phyloP scores from a whole-genome alignment of 140 eudicot genomes.

The Artemisia princeps region DNA sequence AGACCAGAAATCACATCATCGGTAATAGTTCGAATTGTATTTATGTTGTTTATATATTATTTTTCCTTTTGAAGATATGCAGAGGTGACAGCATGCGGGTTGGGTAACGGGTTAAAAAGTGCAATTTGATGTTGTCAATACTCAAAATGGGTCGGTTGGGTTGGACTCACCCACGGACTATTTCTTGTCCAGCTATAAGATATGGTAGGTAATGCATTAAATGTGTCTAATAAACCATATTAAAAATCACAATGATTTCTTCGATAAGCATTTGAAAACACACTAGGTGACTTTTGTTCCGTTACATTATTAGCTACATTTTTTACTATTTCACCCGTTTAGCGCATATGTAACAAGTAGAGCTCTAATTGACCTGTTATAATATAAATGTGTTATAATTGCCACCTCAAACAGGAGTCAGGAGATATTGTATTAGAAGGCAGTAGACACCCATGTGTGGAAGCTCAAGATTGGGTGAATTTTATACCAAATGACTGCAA shows the following conservation, averaged over 20 bases:
- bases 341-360: background rate
- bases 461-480: conserved; percentile 99
- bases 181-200: too few species aligned
- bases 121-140: background rate
- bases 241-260: too few species aligned
- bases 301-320: background rate
- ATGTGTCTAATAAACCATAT: too few species aligned
- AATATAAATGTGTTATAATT: background rate
- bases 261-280: too few species aligned
- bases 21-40: conserved; percentile 34
- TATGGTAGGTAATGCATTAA: too few species aligned
- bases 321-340: background rate
- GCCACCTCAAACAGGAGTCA: conserved; percentile 37
- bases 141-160: background rate
- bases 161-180: background rate
- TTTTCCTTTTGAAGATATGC: background rate
- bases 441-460: conserved; percentile 97
- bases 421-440: conserved; percentile 93
- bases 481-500: conserved; percentile 91
- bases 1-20: conserved; percentile 73
- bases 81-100: background rate
- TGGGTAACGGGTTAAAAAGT: background rate
- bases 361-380: background rate
- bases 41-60: conserved; percentile 2
- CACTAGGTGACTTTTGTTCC: too few species aligned